Evolutionary conservation across 306 rosid species (phyloP).

Genomic region (Echinosophora koreensis): DNA sequence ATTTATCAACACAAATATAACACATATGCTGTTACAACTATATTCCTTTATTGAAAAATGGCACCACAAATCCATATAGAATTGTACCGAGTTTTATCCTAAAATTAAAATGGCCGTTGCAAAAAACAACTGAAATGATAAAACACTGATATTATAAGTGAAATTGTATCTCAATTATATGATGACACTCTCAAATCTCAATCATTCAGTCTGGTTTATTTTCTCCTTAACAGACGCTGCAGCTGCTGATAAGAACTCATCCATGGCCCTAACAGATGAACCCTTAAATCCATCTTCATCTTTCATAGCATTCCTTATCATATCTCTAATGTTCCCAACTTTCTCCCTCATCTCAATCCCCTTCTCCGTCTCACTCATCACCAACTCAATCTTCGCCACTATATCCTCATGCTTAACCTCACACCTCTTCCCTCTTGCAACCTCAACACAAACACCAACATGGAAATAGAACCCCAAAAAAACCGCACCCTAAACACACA

Average conservation of each 20-base stretch:
- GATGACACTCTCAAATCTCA: background rate
- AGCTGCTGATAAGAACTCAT: slow-evolving; percentile 51
- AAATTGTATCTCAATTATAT: too few relatives aligned
- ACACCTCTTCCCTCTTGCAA: slow-evolving; percentile 73
- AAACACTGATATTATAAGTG: too few relatives aligned
- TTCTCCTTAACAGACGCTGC: background rate
- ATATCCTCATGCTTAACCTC: slow-evolving; percentile 57
- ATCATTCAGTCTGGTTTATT: background rate
- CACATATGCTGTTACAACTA: too few relatives aligned
- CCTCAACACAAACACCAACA: slow-evolving; percentile 76
- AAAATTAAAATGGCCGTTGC: too few relatives aligned
- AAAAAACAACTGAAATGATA: background rate
- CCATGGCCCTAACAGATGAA: slow-evolving; percentile 61
- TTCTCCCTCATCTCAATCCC: slow-evolving; percentile 65
- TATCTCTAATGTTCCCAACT: slow-evolving; percentile 42
- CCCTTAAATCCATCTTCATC: slow-evolving; percentile 50
- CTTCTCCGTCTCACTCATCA: slow-evolving; percentile 51
- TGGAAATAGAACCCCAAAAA: too few relatives aligned
- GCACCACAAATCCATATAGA: too few relatives aligned
- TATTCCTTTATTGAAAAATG: too few relatives aligned
- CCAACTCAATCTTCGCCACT: slow-evolving; percentile 51
- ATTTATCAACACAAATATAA: too few relatives aligned
- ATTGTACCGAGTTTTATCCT: too few relatives aligned
- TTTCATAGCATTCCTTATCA: slow-evolving; percentile 48
- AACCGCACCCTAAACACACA: too few relatives aligned